These are phyloP conservation scores for Scheffersomyces parashehatae DNA, from an alignment of 1,139 yeast species.

Conservation along the genomic window DNA sequence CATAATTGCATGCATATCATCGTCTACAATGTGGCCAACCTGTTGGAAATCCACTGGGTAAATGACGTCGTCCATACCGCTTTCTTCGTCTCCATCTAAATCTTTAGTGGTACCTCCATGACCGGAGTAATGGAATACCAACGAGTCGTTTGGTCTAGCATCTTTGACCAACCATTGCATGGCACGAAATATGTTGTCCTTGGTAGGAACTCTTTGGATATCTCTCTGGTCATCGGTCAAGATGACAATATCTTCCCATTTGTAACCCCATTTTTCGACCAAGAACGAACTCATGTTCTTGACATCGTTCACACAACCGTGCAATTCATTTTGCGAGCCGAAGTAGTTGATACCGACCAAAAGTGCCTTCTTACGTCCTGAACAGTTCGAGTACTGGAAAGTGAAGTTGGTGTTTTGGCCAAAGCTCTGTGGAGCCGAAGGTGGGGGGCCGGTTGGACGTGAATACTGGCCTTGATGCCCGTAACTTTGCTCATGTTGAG, in stretches of 20 bases:
- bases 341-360: conserved; percentile 85
- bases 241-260: conserved; percentile 77
- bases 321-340: conserved; percentile 66
- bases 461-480: conserved; percentile 5
- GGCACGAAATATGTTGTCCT: conserved; percentile 76
- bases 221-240: conserved; percentile 75
- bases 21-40: conserved; percentile 78
- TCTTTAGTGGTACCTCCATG: conserved; percentile 89
- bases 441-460: conserved; percentile 13
- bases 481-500: conserved; percentile 8
- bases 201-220: conserved; percentile 68
- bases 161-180: conserved; percentile 88
- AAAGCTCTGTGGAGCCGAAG: conserved; percentile 21
- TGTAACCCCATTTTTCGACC: conserved; percentile 63
- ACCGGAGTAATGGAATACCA: conserved; percentile 88
- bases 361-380: conserved; percentile 78
- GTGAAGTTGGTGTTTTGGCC: conserved; percentile 23
- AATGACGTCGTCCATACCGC: conserved; percentile 85
- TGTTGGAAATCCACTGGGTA: conserved; percentile 86
- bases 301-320: conserved; percentile 88
- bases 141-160: conserved; percentile 83
- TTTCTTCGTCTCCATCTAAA: conserved; percentile 86
- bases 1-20: conserved; percentile 78
- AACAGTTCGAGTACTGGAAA: conserved; percentile 67
- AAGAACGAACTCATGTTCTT: conserved; percentile 61